Evolutionary conservation across 2,329 filamentous ascomycete species (phyloP), one percentile per base, ranked within the genome.

Genomic region (Didymella glomerata): DNA sequence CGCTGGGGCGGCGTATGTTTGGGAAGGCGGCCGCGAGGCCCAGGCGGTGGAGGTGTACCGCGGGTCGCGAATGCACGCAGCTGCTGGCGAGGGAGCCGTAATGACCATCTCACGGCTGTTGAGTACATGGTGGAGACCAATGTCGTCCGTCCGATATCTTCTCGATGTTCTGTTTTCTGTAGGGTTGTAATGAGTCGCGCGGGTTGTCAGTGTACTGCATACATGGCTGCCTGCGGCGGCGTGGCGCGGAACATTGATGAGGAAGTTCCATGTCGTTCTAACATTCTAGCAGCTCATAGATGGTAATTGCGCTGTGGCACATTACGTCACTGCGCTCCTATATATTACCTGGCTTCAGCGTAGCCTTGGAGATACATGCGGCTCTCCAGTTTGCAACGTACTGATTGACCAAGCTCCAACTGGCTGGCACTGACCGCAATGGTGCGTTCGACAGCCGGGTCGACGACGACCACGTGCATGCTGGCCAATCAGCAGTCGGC

Each of bases 21-120:
- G 2, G 60, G 64, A 22, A 72, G 57, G 13, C 69, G 65, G n/a
- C 66, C 68, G n/a, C 67, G 68, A 30, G 69, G 69, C 9, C 66
- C 67, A 18, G 63, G 54, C 34, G 63, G 59, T 52, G 60, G 38
- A 36, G 64, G 66, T 27, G 59, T 67, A 40, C 48, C 64, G 45
- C 63, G 69, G 18, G 67, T 69, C 44, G 66, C 63, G 28, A 73
- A 64, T n/a, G 66, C 60, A 38, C 66, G 68, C 42, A 68, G 34
- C 30, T 53, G 49, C 40, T 61, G 64, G 57, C 69, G 70, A 27
- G 75, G 68, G 42, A 74, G 62, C 46, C 69, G 61, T 22, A 72
- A 42, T 20, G 68, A 70, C 69, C 70, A 71, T 44, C 72, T 67
- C 36, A 69, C 62, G 54, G 58, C 51, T 22, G 64, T 25, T 44